Evolutionary conservation across 2,329 filamentous ascomycete species (phyloP), one percentile per base, ranked within the genome.

Genomic region (Epichloe amarillans): DNA sequence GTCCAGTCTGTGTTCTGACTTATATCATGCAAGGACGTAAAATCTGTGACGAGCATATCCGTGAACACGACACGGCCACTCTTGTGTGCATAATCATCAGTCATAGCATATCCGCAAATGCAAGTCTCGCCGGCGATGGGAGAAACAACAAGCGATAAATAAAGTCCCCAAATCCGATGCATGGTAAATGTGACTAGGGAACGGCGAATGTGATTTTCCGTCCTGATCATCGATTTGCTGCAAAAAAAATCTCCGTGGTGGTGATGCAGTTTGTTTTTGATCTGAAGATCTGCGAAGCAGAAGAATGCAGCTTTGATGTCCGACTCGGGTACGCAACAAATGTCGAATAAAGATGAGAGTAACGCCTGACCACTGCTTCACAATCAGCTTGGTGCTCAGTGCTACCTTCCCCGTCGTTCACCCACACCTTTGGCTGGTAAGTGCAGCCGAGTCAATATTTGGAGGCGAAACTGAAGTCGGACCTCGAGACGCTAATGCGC

Each of bases 41-140:
- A 90, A 66, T 90, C 82, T 19, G 83, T 83, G 61, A 89, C 85
- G 48, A 87, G 65, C 11, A 81, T 61, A 53, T 89, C 80, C 2
- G 83, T 87, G 62, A 86, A 89, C 49, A 84, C 61, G 40, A 71
- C 66, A 45, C 65, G 59, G 6, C 59, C 52, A 4, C 61, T 56
- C 30, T 67, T 65, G 44, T 66, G 60, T n/a, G 69, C 71, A 39
- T 30, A 30, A 30, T 51, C 30, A 5, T 72, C 65, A 53, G 69
- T 70, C 43, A 82, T 65, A 3, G 75, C 75, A 64, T 88, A 90
- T 48, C 86, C 86, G 61, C 86, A 91, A 58, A 85, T 78, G 67
- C 86, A 90, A 54, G 75, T 73, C 14, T 52, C 51, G 4, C 52
- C 55, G 30, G n/a, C 47, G 12, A 35, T 19, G 14, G 12, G 55